Conservation (phyloP, 2,329 filamentous ascomycete genomes). For the Aureobasidium vineae region DNA sequence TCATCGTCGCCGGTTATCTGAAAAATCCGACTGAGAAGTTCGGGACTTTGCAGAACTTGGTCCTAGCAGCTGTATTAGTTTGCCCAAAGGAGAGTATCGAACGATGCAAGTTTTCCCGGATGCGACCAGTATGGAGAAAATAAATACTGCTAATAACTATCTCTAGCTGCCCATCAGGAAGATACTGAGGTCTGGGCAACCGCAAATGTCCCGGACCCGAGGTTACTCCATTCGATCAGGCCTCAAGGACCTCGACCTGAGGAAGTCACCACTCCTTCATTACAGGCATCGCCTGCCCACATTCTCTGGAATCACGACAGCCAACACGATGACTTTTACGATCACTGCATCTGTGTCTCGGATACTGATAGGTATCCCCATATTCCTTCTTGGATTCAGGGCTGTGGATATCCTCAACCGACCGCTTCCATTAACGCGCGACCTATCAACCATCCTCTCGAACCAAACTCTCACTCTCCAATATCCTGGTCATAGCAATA, state of each 20-base stretch:
- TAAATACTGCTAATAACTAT: too few relatives aligned
- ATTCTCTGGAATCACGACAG: not conserved
- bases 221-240: not conserved
- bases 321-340: not conserved
- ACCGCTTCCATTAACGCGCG: not conserved
- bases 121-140: too few relatives aligned
- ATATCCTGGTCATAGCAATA: not conserved
- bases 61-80: too few relatives aligned
- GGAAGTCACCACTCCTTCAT: not conserved
- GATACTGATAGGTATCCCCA: not conserved
- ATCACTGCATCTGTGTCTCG: not conserved
- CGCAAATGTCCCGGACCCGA: not conserved
- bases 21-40: too few relatives aligned
- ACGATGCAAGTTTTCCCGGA: too few relatives aligned
- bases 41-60: too few relatives aligned
- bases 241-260: not conserved
- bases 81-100: too few relatives aligned
- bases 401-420: not conserved
- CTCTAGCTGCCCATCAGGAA: too few relatives aligned
- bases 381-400: not conserved
- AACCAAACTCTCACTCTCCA: not conserved
- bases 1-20: too few relatives aligned
- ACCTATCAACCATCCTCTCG: not conserved
- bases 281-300: not conserved
- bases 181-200: too few relatives aligned